Evolutionary conservation across 345 rosid species (phyloP).

Genomic region (Noccaea bulbosa): DNA sequence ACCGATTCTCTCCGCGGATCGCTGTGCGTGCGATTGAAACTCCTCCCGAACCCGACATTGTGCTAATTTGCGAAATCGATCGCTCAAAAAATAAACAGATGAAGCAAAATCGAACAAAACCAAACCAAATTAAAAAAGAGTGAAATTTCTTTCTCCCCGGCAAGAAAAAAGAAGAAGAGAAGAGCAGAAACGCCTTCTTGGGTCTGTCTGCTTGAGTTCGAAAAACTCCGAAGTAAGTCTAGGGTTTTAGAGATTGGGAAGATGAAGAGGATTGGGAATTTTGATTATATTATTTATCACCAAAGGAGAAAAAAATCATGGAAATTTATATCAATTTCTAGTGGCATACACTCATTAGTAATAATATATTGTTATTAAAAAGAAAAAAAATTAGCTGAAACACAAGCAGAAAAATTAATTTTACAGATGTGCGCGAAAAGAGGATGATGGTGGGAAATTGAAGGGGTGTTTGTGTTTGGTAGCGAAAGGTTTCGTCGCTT

Average conservation of each 20-base stretch:
- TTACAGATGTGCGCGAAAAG: constrained; percentile 42
- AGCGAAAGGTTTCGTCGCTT: constrained; percentile 29
- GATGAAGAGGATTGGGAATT: constrained; percentile 28
- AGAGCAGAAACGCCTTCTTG: constrained; percentile 17
- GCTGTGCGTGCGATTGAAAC: constrained; percentile 49
- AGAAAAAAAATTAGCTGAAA: not conserved
- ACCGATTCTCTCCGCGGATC: constrained; percentile 54
- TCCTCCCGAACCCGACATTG: constrained; percentile 56
- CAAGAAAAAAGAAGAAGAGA: not conserved
- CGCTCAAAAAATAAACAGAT: constrained; percentile 2
- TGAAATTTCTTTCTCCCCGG: not conserved
- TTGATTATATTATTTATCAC: constrained; percentile 30
- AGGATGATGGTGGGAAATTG: constrained; percentile 28
- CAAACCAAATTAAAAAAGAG: not conserved
- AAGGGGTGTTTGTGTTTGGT: constrained; percentile 30
- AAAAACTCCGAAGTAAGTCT: constrained; percentile 36
- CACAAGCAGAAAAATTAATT: not conserved
- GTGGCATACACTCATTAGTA: constrained; percentile 25
- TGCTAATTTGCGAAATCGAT: constrained; percentile 18
- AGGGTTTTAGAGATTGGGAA: constrained; percentile 49
- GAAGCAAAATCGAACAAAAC: constrained; percentile 32
- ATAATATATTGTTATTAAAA: not conserved
- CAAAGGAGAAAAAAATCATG: constrained; percentile 1
- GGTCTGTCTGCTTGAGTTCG: constrained; percentile 5
- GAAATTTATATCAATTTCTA: constrained; percentile 28